Conservation (phyloP, 306 rosid species). For the Dryas octopetala region DNA sequence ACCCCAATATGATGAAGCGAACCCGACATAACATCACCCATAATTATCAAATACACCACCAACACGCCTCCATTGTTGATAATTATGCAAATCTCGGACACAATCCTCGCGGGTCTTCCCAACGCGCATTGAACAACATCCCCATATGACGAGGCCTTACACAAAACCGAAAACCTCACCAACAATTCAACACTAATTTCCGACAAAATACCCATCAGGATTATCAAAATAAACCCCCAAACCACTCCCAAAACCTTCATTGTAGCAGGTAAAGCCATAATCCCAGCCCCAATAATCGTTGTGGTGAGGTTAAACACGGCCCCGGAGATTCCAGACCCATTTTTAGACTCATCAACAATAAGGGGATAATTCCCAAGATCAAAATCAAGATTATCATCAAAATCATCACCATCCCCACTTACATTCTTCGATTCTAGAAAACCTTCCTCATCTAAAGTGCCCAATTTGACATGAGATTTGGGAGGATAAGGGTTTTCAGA, state of each 20-base stretch:
- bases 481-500: conserved; percentile 22
- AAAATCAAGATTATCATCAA: conserved; percentile 52
- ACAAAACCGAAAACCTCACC: conserved; percentile 59
- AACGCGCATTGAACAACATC: conserved; percentile 83
- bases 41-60: conserved; percentile 89
- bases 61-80: conserved; percentile 81
- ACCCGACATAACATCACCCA: conserved; percentile 99
- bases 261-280: conserved; percentile 95
- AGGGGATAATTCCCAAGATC: conserved; percentile 67
- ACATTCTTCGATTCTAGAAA: conserved; percentile 43
- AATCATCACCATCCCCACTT: conserved; percentile 29
- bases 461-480: conserved; percentile 6
- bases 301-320: conserved; percentile 92
- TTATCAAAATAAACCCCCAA: conserved; percentile 63
- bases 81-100: conserved; percentile 76
- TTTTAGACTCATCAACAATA: conserved; percentile 39
- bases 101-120: conserved; percentile 67
- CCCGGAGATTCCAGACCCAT: conserved; percentile 69
- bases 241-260: conserved; percentile 90
- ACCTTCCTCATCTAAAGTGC: conserved; percentile 40
- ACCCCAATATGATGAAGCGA: conserved; percentile 79
- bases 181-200: conserved; percentile 79
- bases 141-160: conserved; percentile 75
- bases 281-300: conserved; percentile 87
- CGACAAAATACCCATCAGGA: conserved; percentile 79